Evolutionary conservation across 2,329 filamentous ascomycete species (phyloP).

Genomic region (Clonostachys solani): DNA sequence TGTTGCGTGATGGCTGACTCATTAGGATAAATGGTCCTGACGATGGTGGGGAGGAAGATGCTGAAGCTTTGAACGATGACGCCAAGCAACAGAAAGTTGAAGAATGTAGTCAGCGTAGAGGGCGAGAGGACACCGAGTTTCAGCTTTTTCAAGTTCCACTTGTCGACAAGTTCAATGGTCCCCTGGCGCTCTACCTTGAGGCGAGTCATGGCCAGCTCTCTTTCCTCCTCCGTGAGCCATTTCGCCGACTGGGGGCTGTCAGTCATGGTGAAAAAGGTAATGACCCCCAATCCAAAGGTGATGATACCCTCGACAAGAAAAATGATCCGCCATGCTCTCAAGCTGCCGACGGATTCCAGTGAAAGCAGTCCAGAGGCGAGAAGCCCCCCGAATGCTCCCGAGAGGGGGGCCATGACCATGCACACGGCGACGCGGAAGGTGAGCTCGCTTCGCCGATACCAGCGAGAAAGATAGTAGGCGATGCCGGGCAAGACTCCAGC

Average conservation of each 20-base stretch:
- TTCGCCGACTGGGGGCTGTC: constrained; percentile 61
- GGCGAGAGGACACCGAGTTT: constrained; percentile 53
- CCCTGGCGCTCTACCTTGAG: constrained; percentile 60
- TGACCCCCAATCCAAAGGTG: constrained; percentile 41
- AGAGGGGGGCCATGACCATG: constrained; percentile 61
- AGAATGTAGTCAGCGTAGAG: constrained; percentile 42
- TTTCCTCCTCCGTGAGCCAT: constrained; percentile 63
- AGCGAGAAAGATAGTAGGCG: constrained; percentile 60
- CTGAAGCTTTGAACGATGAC: constrained; percentile 60
- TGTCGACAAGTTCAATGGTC: constrained; percentile 53
- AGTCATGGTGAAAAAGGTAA: constrained; percentile 59
- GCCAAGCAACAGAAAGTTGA: constrained; percentile 58
- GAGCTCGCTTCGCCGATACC: constrained; percentile 60
- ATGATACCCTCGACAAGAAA: constrained; percentile 70
- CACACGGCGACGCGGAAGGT: constrained; percentile 60
- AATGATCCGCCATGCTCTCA: constrained; percentile 64
- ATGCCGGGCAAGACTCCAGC: no score
- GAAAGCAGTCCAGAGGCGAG: constrained; percentile 58
- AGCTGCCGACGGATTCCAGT: constrained; percentile 48
- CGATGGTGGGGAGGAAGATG: constrained; percentile 62
- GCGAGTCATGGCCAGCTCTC: constrained; percentile 56
- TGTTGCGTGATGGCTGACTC: constrained; percentile 51
- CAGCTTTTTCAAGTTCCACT: constrained; percentile 48
- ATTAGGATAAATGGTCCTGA: constrained; percentile 55
- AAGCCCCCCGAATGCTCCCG: constrained; percentile 64